These are phyloP conservation scores for Aspergillus aculeatus DNA, from an alignment of 2,329 filamentous ascomycete genomes.

Conservation along the genomic window DNA sequence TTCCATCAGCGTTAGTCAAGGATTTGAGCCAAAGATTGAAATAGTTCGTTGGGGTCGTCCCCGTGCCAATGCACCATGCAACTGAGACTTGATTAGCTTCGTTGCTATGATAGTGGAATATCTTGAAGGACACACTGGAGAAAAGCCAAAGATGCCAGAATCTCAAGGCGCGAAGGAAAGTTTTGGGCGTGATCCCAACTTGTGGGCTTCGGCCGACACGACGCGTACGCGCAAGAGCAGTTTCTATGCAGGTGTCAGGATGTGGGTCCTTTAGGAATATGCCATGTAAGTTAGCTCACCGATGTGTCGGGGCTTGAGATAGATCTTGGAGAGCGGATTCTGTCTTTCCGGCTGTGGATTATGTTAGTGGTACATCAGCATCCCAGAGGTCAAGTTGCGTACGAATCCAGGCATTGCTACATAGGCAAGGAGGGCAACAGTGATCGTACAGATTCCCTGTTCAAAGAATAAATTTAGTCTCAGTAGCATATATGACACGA, in stretches of 20 bases:
- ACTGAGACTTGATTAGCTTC: background rate
- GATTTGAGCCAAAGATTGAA: constrained; percentile 11
- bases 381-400: background rate
- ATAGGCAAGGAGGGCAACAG: constrained; percentile 2
- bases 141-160: constrained; percentile 8
- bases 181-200: background rate
- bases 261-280: background rate
- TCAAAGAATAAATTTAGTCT: fast-evolving
- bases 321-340: constrained; percentile 1
- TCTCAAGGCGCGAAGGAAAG: constrained; percentile 1
- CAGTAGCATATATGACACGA: background rate
- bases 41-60: constrained; percentile 1
- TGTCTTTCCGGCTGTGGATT: background rate
- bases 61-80: constrained; percentile 5
- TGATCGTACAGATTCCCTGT: constrained; percentile 5
- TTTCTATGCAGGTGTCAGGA: background rate
- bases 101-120: background rate
- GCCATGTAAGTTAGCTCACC: background rate
- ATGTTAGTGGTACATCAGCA: background rate
- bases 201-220: constrained; percentile 6
- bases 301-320: constrained; percentile 1
- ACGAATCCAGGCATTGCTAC: constrained; percentile 6
- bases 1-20: constrained; percentile 2
- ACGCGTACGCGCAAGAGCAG: constrained; percentile 2
- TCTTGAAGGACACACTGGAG: background rate